phyloP scores from a whole-genome alignment of 2,329 filamentous ascomycete species.

The Claviceps arundinis region DNA sequence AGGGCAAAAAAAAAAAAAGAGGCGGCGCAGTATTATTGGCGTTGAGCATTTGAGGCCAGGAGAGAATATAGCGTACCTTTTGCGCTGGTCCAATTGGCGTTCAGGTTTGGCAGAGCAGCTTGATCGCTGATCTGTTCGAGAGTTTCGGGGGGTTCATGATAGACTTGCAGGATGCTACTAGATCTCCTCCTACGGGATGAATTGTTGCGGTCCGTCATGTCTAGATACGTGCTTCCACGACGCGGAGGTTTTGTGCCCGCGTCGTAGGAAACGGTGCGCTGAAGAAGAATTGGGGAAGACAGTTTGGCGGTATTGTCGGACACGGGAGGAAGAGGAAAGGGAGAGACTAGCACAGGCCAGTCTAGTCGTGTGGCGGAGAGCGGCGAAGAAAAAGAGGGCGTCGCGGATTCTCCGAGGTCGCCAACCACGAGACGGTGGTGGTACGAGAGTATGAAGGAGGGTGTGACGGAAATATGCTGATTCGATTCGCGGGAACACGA shows the following conservation, averaged over 20 bases:
- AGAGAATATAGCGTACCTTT: constrained; percentile 56
- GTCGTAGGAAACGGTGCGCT: constrained; percentile 85
- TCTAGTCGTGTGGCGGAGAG: constrained; percentile 5
- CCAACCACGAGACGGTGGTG: neutral
- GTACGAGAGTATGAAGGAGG: neutral
- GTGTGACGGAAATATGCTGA: neutral
- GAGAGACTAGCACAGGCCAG: constrained; percentile 4
- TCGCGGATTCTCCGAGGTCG: constrained; percentile 3
- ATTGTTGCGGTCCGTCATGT: constrained; percentile 48
- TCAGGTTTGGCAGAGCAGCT: constrained; percentile 84
- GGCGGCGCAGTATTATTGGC: too few relatives aligned
- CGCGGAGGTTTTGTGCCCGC: constrained; percentile 58
- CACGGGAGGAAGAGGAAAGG: constrained; percentile 5
- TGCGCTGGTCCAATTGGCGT: constrained; percentile 97
- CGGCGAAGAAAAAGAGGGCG: constrained; percentile 1
- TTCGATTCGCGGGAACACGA: neutral
- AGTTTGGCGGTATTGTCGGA: constrained; percentile 75
- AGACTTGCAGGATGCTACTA: constrained; percentile 84
- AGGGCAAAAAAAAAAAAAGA: neutral
- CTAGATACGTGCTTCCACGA: constrained; percentile 46
- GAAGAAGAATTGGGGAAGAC: constrained; percentile 79
- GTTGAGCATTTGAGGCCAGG: neutral
- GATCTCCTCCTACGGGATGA: constrained; percentile 77
- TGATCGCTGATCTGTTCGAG: constrained; percentile 97
- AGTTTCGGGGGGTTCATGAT: constrained; percentile 91